Base-by-base conservation (phyloP, 164 flowering plant species). In the Sextonia rubra region DNA sequence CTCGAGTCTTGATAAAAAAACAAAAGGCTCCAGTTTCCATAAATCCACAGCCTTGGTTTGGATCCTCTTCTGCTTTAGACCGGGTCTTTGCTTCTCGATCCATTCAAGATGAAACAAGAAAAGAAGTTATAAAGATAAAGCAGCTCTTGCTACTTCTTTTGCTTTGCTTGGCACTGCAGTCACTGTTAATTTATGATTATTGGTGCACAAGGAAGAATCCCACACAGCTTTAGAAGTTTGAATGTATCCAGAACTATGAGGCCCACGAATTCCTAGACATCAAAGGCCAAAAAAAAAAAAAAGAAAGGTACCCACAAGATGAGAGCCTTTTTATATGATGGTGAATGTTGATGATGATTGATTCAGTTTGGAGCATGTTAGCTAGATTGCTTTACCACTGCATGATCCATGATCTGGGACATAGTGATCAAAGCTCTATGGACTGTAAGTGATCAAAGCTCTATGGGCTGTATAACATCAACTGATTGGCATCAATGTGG, bases 41-140 rank as follows among this genome's bases (percentile, higher is more conserved):
- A 29, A 29, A 64, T 64, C n/a, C 27, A 64, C 67, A 18, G 67
- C 67, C 67, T 29, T 30, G 32, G 17, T 37, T 27, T 64, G 27
- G 17, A 29, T 25, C 18, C 30, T 29, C 44, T 64, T 37, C 44
- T 37, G 8, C 44, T 37, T 37, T 37, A 37, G 44, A 37, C 44
- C 44, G 8, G 67, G 27, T 64, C 67, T 30, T 64, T 64, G 37
- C 27, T 64, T 64, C 67, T 64, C 67, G 67, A 64, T 64, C 67
- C 67, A 64, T 64, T 64, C 67, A 29, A 64, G 18, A 29, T 29
- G 47, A 64, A 25, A 64, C 67, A 22, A 61, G 64, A 61, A 61
- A 61, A 61, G 64, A 61, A 24, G 64, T 29, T 29, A 64, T 5
- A 64, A 64, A 64, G 44, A 64, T 20, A 64, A 64, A 64, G 67